These are phyloP conservation scores for Lipomyces yamadae DNA, from an alignment of 805 yeast genomes.

Conservation along the genomic window DNA sequence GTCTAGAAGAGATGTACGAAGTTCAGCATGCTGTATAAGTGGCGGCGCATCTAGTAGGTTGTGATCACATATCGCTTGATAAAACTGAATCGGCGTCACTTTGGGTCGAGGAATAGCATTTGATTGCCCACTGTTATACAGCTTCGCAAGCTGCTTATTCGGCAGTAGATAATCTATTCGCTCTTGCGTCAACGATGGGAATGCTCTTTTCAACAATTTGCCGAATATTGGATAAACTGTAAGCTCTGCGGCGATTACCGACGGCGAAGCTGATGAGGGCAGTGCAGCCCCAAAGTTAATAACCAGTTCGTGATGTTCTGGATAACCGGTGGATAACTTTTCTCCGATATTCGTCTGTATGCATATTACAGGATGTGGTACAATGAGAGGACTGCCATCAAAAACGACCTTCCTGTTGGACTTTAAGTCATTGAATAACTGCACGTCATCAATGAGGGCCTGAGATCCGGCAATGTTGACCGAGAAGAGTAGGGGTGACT, in stretches of 20 bases:
- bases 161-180: slow-evolving; percentile 19
- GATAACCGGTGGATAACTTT: background rate
- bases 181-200: slow-evolving; percentile 19
- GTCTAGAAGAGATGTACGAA: slow-evolving; percentile 22
- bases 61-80: slow-evolving; percentile 27
- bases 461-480: slow-evolving; percentile 10
- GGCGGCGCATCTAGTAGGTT: slow-evolving; percentile 16
- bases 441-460: slow-evolving; percentile 10
- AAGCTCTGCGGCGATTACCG: slow-evolving; percentile 28
- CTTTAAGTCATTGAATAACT: slow-evolving; percentile 12
- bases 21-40: slow-evolving; percentile 23
- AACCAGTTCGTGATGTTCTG: background rate
- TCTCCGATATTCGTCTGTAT: background rate
- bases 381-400: slow-evolving; percentile 22
- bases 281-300: slow-evolving; percentile 30
- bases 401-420: slow-evolving; percentile 11
- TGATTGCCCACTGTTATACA: slow-evolving; percentile 9
- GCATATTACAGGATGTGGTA: slow-evolving; percentile 23
- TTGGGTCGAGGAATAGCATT: background rate
- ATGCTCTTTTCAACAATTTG: slow-evolving; percentile 23
- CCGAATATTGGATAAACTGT: slow-evolving; percentile 25
- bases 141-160: slow-evolving; percentile 19
- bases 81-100: slow-evolving; percentile 27
- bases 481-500: slow-evolving; percentile 10
- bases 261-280: slow-evolving; percentile 19